A percentile compares a stretch with the other conserved stretches of the same genome.
These are phyloP conservation scores for Yarrowia deformans DNA, from an alignment of 805 yeast genomes.

Conservation along the genomic window DNA sequence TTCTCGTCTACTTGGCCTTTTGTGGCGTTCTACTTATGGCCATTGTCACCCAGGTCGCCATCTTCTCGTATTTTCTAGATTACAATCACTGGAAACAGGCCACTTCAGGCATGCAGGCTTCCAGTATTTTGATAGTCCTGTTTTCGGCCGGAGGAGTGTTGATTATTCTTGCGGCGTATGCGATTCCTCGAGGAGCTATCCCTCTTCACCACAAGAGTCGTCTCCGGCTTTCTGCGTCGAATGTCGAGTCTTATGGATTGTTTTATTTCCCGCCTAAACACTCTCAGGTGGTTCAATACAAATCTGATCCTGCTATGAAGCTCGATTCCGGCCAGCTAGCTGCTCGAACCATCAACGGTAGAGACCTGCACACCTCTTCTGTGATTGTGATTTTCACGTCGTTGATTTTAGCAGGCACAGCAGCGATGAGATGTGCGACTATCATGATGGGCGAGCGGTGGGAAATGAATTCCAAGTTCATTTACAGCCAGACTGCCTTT, in stretches of 20 bases:
- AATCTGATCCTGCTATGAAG: slow-evolving; percentile 54
- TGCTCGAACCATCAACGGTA: slow-evolving; percentile 51
- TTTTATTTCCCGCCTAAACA: slow-evolving; percentile 59
- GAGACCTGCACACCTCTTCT: slow-evolving; percentile 55
- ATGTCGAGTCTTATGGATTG: slow-evolving; percentile 75
- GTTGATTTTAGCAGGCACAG: slow-evolving; percentile 44
- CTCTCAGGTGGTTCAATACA: slow-evolving; percentile 52
- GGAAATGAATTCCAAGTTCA: slow-evolving; percentile 46
- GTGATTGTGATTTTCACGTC: slow-evolving; percentile 46
- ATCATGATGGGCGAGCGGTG: slow-evolving; percentile 44
- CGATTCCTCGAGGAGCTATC: slow-evolving; percentile 62
- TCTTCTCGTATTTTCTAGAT: slow-evolving; percentile 63
- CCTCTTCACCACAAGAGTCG: slow-evolving; percentile 40
- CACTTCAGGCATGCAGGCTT: slow-evolving; percentile 61
- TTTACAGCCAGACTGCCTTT: slow-evolving; percentile 62
- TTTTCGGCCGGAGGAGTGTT: slow-evolving; percentile 63
- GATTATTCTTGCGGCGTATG: slow-evolving; percentile 60
- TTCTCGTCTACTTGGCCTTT: slow-evolving; percentile 60
- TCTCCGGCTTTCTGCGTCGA: slow-evolving; percentile 65
- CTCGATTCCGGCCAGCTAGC: slow-evolving; percentile 52
- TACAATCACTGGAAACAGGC: slow-evolving; percentile 58
- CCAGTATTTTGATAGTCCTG: slow-evolving; percentile 56
- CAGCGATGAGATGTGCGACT: slow-evolving; percentile 49
- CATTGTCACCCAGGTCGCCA: slow-evolving; percentile 66
- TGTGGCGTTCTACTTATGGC: slow-evolving; percentile 68